These are phyloP conservation scores for Alternaria conjuncta DNA, from an alignment of 2,329 filamentous ascomycete species.

Conservation along the genomic window DNA sequence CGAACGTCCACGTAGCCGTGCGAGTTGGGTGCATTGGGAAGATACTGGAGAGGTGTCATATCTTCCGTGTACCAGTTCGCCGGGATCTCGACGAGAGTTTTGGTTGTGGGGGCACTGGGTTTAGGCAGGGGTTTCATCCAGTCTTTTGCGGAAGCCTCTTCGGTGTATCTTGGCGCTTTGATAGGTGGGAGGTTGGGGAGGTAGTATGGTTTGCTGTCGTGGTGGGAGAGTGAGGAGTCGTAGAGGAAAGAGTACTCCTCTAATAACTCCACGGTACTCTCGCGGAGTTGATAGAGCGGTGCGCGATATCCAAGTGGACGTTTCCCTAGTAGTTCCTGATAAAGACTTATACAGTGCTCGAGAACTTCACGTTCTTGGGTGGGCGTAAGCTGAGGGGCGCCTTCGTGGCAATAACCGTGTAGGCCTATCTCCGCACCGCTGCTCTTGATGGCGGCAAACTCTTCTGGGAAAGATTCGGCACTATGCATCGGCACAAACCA, in stretches of 20 bases:
- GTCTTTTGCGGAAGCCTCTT: slow-evolving; percentile 42
- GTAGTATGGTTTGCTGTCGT: slow-evolving; percentile 59
- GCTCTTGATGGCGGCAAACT: slow-evolving; percentile 58
- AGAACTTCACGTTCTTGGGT: slow-evolving; percentile 60
- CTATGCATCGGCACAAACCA: slow-evolving; percentile 68
- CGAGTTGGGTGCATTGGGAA: slow-evolving; percentile 57
- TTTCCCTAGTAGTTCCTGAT: slow-evolving; percentile 53
- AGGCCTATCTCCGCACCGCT: slow-evolving; percentile 62
- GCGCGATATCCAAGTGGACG: slow-evolving; percentile 59
- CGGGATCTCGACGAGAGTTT: slow-evolving; percentile 56
- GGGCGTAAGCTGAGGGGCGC: slow-evolving; percentile 54
- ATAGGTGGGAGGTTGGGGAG: slow-evolving; percentile 53
- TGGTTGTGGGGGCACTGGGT: slow-evolving; percentile 26
- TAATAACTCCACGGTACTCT: slow-evolving; percentile 57
- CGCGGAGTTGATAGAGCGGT: slow-evolving; percentile 59
- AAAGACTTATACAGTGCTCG: slow-evolving; percentile 55
- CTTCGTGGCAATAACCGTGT: slow-evolving; percentile 60
- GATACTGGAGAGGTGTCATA: slow-evolving; percentile 58
- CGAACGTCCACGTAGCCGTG: slow-evolving; percentile 65
- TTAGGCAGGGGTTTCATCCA: slow-evolving; percentile 56
- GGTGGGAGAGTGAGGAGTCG: slow-evolving; percentile 58
- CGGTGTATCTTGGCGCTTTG: slow-evolving; percentile 49
- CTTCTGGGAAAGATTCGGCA: slow-evolving; percentile 62
- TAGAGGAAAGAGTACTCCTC: slow-evolving; percentile 59
- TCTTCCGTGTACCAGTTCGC: slow-evolving; percentile 61